Evolutionary conservation across 2,329 filamentous ascomycete species (phyloP), one percentile per base, ranked within the genome.

Genomic region (Didymella glomerata): DNA sequence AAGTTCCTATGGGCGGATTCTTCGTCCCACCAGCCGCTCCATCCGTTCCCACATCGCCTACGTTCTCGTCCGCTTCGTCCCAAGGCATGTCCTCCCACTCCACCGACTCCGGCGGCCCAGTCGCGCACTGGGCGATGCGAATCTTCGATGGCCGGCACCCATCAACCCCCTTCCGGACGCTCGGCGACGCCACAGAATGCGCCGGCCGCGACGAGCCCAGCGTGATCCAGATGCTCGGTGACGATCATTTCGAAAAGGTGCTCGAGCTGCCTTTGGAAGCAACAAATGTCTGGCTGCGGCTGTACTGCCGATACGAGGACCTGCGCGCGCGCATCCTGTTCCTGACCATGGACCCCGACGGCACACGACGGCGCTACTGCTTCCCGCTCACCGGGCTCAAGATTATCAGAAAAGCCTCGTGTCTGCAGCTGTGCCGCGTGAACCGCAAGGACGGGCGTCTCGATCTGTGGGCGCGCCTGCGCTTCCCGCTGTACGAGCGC

Each of bases 401-500:
- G 55, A 64, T 81, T 40, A 64, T 79, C 22, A 78, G 82, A 1
- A 68, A 74, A 6, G 74, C 71, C 9, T 79, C 80, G 1, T 75
- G 73, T 45, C 62, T 84, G 14, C 78, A 77, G 56, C 69, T 81
- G 14, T 77, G 75, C 48, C 76, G 77, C 16, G 69, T 77, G 2
- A 75, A 77, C 40, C 71, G 70, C 3, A 70, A 75, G 6, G 80
- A 80, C 27, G 78, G 69, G 13, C 73, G 78, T 27, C 76, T 82
- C 36, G 74, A 81, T 20, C 66, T 84, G 7, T 87, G 85, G 85
- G 80, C 83, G 2, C 80, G 78, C 50, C 72, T 88, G 13, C 81
- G 83, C 30, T 88, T 87, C 69, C 76, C 77, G 6, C 75, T 81
- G 4, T 83, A 85, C 55, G 85, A 88, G 71, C 77, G 84, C 84